phyloP scores from a whole-genome alignment of 2,329 filamentous ascomycete species.

The Fusarium aywerte region DNA sequence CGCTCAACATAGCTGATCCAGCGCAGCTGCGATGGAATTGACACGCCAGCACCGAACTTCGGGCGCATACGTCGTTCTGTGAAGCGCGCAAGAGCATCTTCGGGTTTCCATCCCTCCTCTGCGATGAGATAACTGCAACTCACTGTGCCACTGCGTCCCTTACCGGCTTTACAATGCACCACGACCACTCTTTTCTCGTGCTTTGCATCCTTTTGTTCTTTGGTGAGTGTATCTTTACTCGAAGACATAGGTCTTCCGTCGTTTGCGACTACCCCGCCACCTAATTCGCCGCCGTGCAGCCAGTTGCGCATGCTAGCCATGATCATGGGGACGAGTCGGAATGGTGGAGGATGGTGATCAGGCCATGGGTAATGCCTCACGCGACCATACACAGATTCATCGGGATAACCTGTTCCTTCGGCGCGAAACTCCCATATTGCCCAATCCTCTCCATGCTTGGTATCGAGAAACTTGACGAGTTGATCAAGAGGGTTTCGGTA shows the following conservation, averaged over 20 bases:
- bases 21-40: slow-evolving; percentile 90
- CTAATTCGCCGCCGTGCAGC: slow-evolving; percentile 67
- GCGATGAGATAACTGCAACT: slow-evolving; percentile 90
- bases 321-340: slow-evolving; percentile 86
- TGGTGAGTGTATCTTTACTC: slow-evolving; percentile 24
- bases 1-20: slow-evolving; percentile 90
- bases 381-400: slow-evolving; percentile 84
- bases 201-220: slow-evolving; percentile 50
- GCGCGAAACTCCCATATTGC: slow-evolving; percentile 98
- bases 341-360: slow-evolving; percentile 96
- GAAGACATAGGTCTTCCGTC: slow-evolving; percentile 35
- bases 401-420: slow-evolving; percentile 95
- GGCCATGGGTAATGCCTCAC: slow-evolving; percentile 96
- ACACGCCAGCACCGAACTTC: slow-evolving; percentile 88
- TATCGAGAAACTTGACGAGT: slow-evolving; percentile 87
- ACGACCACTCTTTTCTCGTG: slow-evolving; percentile 75
- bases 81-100: slow-evolving; percentile 66
- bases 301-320: slow-evolving; percentile 94
- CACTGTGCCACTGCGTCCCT: slow-evolving; percentile 89
- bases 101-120: slow-evolving; percentile 73
- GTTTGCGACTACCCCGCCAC: slow-evolving; percentile 31
- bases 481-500: slow-evolving; percentile 94
- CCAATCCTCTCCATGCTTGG: slow-evolving; percentile 85
- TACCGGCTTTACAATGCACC: slow-evolving; percentile 97
- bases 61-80: slow-evolving; percentile 90